phyloP scores from a whole-genome alignment of 441 rosid species.

The Daphne laureola region DNA sequence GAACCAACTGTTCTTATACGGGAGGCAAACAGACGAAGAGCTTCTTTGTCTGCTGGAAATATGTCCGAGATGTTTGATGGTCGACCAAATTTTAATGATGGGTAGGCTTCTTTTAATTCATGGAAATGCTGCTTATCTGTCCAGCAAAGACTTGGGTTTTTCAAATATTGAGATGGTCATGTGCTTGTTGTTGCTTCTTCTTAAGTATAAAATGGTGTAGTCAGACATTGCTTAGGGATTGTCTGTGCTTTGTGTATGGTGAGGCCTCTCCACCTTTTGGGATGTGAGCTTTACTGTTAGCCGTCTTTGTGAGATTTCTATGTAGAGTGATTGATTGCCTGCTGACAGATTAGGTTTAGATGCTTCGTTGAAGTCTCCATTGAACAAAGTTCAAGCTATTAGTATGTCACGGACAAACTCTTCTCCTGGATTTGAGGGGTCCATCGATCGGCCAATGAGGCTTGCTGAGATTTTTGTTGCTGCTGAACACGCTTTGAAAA shows the following conservation, averaged over 20 bases:
- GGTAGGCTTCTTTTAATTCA: slow-evolving; percentile 39
- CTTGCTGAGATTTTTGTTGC: slow-evolving; percentile 97
- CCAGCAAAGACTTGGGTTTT: no score
- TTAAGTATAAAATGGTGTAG: not conserved
- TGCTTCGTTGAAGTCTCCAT: slow-evolving; percentile 40
- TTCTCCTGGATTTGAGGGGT: slow-evolving; percentile 83
- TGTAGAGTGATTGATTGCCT: slow-evolving; percentile 19
- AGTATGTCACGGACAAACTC: slow-evolving; percentile 75
- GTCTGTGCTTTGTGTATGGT: slow-evolving; percentile 2
- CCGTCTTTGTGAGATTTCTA: slow-evolving; percentile 7
- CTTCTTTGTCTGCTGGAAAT: slow-evolving; percentile 98
- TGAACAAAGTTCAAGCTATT: slow-evolving; percentile 35
- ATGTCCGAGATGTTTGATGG: slow-evolving; percentile 69
- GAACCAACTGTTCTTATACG: slow-evolving; percentile 94
- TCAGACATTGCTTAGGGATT: slow-evolving; percentile 5
- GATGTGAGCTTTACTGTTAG: no score
- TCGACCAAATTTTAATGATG: slow-evolving; percentile 50
- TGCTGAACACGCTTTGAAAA: slow-evolving; percentile 75
- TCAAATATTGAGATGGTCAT: not conserved
- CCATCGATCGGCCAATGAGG: slow-evolving; percentile 92
- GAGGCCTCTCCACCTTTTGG: slow-evolving; percentile 11
- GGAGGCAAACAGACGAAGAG: slow-evolving; percentile 95
- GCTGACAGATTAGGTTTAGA: slow-evolving; percentile 79
- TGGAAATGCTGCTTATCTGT: slow-evolving; percentile 3
- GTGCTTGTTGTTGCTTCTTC: slow-evolving; percentile 7